Base-by-base conservation (phyloP, 208 protist species). In the Lotmaria passim region DNA sequence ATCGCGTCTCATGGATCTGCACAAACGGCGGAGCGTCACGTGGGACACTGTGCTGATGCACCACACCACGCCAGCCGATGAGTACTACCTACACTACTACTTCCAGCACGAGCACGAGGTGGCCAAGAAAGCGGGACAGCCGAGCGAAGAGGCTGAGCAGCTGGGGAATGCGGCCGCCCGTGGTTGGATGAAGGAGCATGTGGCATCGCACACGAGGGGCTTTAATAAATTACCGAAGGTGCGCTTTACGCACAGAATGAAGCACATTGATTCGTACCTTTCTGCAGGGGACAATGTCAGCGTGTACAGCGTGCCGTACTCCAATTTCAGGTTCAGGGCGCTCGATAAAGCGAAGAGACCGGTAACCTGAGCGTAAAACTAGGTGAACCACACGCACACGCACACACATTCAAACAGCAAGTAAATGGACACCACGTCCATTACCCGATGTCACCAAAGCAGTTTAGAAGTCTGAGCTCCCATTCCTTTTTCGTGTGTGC, bases 1-100 rank as follows among this genome's bases (percentile, higher is more conserved):
- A 47, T 12, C n/a, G 50, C 55, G 53, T 23, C 24, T 33, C 15
- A n/a, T 34, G 28, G 26, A 53, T 23, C 23, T 19, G 34, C 14
- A 28, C 1, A 47, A 23, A 7, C 7, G 46, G 14, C 34, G 34
- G 17, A 24, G 15, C 7, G 30, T 73, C 17, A 43, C 39, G 14
- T 73, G 57, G 55, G 31, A 46, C 6, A 34, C 67, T 0, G 23
- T 61, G 7, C 48, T 74, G 5, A 28, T 63, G 24, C 70, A 75
- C 46, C 60, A 63, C 33, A 17, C 19, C 19, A 17, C 23, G 2
- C 62, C 70, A 1, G n/a, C 46, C 1, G 60, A 75, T 30, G 17
- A 24, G 33, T 64, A 64, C 39, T 52, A 19, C n/a, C 23, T 68
- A 52, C 70, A 69, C 19, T 46, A 68, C 44, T 75, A 21, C 36